Conservation (phyloP, 2,329 filamentous ascomycete genomes). For the Cryphonectria radicalis region DNA sequence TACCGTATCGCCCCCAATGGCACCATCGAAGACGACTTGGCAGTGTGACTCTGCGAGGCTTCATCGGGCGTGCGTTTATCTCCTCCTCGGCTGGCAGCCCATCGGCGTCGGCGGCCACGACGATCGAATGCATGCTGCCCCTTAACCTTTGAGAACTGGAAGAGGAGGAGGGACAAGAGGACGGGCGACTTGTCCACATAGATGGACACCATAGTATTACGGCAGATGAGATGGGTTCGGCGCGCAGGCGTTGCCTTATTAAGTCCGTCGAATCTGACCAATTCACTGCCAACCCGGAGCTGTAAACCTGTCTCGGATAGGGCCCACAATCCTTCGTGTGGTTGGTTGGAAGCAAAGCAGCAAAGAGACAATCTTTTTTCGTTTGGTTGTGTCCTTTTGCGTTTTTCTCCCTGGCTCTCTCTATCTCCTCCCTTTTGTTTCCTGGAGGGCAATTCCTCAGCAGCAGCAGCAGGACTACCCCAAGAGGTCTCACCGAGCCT, state of each 20-base stretch:
- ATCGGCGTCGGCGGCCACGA: not conserved
- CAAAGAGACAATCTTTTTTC: not conserved
- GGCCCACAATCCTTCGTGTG: conserved; percentile 10
- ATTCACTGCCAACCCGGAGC: conserved; percentile 2
- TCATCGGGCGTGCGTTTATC: not conserved
- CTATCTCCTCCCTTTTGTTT: not conserved
- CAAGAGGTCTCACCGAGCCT: not conserved
- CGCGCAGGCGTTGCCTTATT: not conserved
- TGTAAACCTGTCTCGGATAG: conserved; percentile 5
- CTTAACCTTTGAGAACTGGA: not conserved
- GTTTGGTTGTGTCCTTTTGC: not conserved
- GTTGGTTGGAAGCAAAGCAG: not conserved
- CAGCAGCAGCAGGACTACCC: not conserved
- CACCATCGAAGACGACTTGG: not conserved
- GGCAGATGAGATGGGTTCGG: conserved; percentile 2
- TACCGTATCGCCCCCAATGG: conserved; percentile 21
- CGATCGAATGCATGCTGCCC: not conserved
- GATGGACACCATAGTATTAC: not conserved
- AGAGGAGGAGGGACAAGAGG: not conserved
- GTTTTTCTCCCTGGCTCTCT: not conserved
- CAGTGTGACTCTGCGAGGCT: not conserved
- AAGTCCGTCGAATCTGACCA: conserved; percentile 2
- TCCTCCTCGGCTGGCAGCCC: too few relatives aligned
- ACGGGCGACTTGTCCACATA: not conserved
- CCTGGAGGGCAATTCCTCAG: not conserved